phyloP scores from a whole-genome alignment of 306 rosid species.

The Hippophae tibetana region DNA sequence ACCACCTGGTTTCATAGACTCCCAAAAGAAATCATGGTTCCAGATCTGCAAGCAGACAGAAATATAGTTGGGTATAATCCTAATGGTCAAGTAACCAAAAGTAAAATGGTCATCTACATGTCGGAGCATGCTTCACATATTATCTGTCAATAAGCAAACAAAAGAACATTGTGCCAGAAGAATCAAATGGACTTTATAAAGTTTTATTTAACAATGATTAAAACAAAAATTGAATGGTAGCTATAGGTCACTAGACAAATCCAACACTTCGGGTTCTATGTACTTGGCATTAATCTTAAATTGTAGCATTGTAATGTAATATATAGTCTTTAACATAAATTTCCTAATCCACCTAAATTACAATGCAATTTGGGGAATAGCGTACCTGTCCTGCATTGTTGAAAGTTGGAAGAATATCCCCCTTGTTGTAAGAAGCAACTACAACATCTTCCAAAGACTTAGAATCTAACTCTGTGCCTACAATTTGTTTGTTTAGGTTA shows the following conservation, averaged over 20 bases:
- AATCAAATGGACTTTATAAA: too few relatives aligned
- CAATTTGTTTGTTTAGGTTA: conserved; percentile 71
- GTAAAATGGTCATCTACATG: background rate
- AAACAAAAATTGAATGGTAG: too few relatives aligned
- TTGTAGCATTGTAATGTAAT: too few relatives aligned
- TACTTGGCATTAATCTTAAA: too few relatives aligned
- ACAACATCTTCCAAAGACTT: conserved; percentile 50
- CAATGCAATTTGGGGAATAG: background rate
- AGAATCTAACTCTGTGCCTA: conserved; percentile 63
- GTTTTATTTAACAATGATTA: too few relatives aligned
- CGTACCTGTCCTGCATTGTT: conserved; percentile 83
- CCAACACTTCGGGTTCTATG: too few relatives aligned
- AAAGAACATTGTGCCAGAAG: too few relatives aligned
- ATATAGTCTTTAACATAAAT: background rate
- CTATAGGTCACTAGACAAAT: too few relatives aligned
- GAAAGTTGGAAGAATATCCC: conserved; percentile 72
- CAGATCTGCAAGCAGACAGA: conserved; percentile 40
- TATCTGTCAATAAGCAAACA: too few relatives aligned
- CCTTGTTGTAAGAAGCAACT: conserved; percentile 51
- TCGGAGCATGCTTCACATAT: background rate
- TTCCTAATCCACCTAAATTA: background rate
- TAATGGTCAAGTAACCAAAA: background rate
- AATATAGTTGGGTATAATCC: background rate
- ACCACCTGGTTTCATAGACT: conserved; percentile 80
- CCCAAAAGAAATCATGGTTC: conserved; percentile 50